Base-by-base conservation (phyloP, 345 rosid species). In the Theobroma cacao region DNA sequence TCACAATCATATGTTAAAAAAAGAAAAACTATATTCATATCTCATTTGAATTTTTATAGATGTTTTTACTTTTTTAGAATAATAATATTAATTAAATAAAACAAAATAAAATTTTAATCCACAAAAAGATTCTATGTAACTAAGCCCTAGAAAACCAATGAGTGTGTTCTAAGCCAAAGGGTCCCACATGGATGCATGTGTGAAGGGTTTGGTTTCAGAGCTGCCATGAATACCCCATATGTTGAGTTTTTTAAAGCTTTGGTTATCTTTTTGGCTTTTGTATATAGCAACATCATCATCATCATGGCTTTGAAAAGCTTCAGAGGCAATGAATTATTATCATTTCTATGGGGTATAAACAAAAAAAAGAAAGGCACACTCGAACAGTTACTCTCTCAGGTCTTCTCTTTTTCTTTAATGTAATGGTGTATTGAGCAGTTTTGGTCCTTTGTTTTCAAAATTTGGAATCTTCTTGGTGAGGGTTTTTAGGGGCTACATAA, bases 151-250 rank as follows among this genome's bases (percentile, higher is more conserved):
- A 83, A 82, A 55, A 77, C 84, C 82, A 85, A 90, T 86, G 97
- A 89, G 91, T 88, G 80, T 85, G 91, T 84, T 83, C 70, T 69
- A 86, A 87, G 94, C 84, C 36, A 75, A 75, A 74, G 34, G 95
- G 84, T 76, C 91, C 97, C 95, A 88, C 94, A 75, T 82, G 85
- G 24, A 47, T 82, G 81, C 80, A 84, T 85, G 89, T 80, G 85
- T 73, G 15, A 4, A 3, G 56, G 62, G 38, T 79, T 53, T 28
- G 80, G 65, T 78, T 82, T 77, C 84, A 63, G 79, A 40, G 56
- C 52, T 61, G 80, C 78, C 83, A 81, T 81, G 75, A 78, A 77
- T 33, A 74, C 77, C 77, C 68, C n/a, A 28, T 30, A 56, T 73
- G 82, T 83, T 81, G 78, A 79, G 82, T 63, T 80, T 74, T 83